Evolutionary conservation across 2,329 filamentous ascomycete genomes (phyloP).

Genomic region (Phialocephala subalpina): DNA sequence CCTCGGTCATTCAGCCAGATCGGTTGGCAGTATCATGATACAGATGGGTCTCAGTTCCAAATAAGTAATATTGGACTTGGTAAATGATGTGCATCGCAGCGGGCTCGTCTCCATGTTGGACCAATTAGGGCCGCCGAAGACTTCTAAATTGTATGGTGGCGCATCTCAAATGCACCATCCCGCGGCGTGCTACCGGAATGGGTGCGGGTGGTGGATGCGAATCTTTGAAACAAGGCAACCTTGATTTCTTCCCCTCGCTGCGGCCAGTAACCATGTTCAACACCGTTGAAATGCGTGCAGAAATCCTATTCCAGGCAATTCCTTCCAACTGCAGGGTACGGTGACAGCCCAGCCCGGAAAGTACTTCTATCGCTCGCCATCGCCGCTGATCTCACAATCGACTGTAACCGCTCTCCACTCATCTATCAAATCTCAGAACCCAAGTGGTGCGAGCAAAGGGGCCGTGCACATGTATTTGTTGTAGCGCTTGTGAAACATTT

Average conservation of each 20-base stretch:
- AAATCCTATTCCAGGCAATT: slow-evolving; percentile 33
- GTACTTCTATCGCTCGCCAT: slow-evolving; percentile 22
- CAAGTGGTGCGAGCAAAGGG: slow-evolving; percentile 8
- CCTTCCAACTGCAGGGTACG: slow-evolving; percentile 23
- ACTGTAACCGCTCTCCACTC: slow-evolving; percentile 21
- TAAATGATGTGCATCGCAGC: slow-evolving; percentile 36
- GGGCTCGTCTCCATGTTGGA: slow-evolving; percentile 22
- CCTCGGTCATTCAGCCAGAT: slow-evolving; percentile 17
- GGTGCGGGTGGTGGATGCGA: slow-evolving; percentile 22
- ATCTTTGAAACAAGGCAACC: slow-evolving; percentile 37
- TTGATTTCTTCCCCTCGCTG: slow-evolving; percentile 30
- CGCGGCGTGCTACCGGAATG: slow-evolving; percentile 16
- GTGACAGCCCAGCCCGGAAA: slow-evolving; percentile 13
- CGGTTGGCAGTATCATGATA: slow-evolving; percentile 12
- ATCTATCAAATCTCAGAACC: slow-evolving; percentile 3
- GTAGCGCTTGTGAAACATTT: slow-evolving; percentile 1
- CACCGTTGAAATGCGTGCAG: slow-evolving; percentile 33
- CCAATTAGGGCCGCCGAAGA: slow-evolving; percentile 17
- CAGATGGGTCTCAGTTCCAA: slow-evolving; percentile 19
- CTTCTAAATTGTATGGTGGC: slow-evolving; percentile 21
- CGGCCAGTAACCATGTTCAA: slow-evolving; percentile 34
- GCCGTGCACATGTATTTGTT: slow-evolving; percentile 15
- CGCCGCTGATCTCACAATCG: slow-evolving; percentile 30
- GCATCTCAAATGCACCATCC: slow-evolving; percentile 15
- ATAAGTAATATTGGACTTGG: slow-evolving; percentile 20